These are phyloP conservation scores for Sedum album DNA, from an alignment of 164 flowering plant species.

Conservation along the genomic window DNA sequence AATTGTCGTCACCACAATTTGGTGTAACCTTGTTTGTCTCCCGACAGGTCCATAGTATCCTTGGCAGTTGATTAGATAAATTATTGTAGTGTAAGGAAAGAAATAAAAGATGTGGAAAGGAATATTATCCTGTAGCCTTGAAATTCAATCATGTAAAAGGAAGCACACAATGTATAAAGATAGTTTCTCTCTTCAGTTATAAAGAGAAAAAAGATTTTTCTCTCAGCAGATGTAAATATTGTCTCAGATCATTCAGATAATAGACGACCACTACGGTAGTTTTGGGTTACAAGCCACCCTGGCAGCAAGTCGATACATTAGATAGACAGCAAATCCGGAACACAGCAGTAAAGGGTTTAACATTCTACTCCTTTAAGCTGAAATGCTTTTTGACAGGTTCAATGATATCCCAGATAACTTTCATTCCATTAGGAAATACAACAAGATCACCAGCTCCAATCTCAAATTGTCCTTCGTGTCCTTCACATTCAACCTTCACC, in stretches of 20 bases:
- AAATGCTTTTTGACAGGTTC: conserved; percentile 78
- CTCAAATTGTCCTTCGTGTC: conserved; percentile 58
- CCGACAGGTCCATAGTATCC: neutral
- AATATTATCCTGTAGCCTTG: neutral
- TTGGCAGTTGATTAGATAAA: neutral
- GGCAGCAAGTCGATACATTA: neutral
- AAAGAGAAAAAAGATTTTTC: neutral
- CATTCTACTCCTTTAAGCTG: neutral
- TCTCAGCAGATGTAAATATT: neutral
- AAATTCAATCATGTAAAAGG: neutral
- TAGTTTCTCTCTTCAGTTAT: neutral
- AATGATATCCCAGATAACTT: conserved; percentile 87
- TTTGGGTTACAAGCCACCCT: neutral
- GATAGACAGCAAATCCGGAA: neutral
- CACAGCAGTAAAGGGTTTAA: neutral
- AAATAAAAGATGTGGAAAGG: neutral
- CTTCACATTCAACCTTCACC: conserved; percentile 74
- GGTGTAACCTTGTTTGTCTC: conserved; percentile 26
- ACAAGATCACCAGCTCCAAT: conserved; percentile 84
- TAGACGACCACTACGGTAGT: neutral
- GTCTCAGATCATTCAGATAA: neutral
- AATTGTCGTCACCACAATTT: conserved; percentile 18
- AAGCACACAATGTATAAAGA: conserved; percentile 3
- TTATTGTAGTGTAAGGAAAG: neutral
- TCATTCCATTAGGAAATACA: conserved; percentile 81